These are phyloP conservation scores for Amanita rubescens DNA, from an alignment of 768 basidiomycete genomes.

Conservation along the genomic window DNA sequence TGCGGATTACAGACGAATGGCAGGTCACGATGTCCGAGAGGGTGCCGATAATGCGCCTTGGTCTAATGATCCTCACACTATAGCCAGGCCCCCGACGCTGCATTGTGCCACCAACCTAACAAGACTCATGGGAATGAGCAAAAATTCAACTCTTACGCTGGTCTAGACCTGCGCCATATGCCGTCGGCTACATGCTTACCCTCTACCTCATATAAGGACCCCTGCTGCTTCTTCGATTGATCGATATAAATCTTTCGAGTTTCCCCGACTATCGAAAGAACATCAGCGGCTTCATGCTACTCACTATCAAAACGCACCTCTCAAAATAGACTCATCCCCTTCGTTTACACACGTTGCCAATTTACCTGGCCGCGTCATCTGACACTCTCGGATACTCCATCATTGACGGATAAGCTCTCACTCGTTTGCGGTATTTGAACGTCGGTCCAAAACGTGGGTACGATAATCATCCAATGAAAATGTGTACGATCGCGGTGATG, in stretches of 20 bases:
- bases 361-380: neutral
- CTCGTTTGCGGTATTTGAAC: neutral
- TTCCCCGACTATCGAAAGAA: neutral
- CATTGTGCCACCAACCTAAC: neutral
- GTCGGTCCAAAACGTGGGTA: neutral
- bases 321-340: neutral
- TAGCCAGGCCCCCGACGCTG: neutral
- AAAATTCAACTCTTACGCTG: neutral
- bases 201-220: neutral
- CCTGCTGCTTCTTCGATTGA: neutral
- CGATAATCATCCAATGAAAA: neutral
- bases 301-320: neutral
- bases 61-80: neutral
- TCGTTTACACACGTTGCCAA: neutral
- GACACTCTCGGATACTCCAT: neutral
- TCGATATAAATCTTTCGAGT: neutral
- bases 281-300: neutral
- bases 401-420: neutral
- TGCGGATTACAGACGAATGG: neutral
- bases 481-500: neutral
- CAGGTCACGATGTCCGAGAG: neutral
- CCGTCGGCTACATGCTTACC: neutral
- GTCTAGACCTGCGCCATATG: neutral
- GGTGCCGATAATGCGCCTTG: neutral
- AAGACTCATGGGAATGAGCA: neutral